Evolutionary conservation across 495 filamentous ascomycete genomes (phyloP).

Genomic region (Lophium mytilinum): DNA sequence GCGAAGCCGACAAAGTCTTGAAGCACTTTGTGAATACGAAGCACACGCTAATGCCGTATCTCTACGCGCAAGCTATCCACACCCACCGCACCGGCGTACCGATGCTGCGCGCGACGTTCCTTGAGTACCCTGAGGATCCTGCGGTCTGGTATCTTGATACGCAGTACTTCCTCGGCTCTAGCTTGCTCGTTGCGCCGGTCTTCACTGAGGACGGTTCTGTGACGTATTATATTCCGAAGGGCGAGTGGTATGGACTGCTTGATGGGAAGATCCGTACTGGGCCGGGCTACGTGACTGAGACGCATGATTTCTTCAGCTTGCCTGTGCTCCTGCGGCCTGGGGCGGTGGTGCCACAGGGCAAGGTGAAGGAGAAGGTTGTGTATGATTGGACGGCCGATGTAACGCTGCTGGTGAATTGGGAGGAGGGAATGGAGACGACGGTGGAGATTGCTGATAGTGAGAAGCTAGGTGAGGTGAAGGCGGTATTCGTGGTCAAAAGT

Average conservation of each 20-base stretch:
- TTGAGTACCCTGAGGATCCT: slow-evolving; percentile 59
- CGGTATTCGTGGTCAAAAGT: background rate
- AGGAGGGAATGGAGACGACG: background rate
- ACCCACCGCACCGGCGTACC: slow-evolving; percentile 43
- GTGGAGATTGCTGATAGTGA: background rate
- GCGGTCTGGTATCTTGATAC: slow-evolving; percentile 55
- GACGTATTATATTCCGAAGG: slow-evolving; percentile 55
- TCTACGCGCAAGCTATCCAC: slow-evolving; percentile 46
- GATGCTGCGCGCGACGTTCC: slow-evolving; percentile 52
- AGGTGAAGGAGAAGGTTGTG: slow-evolving; percentile 38
- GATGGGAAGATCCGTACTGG: slow-evolving; percentile 36
- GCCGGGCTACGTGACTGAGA: slow-evolving; percentile 43
- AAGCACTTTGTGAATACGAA: slow-evolving; percentile 53
- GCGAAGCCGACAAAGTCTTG: slow-evolving; percentile 49
- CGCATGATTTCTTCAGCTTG: slow-evolving; percentile 39
- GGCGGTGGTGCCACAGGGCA: slow-evolving; percentile 41
- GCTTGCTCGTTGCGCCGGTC: slow-evolving; percentile 51
- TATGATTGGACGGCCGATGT: slow-evolving; percentile 44
- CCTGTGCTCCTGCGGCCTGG: slow-evolving; percentile 45
- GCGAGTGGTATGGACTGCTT: slow-evolving; percentile 47
- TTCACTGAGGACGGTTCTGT: slow-evolving; percentile 52
- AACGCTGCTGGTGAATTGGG: background rate
- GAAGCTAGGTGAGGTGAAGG: background rate
- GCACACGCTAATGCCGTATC: slow-evolving; percentile 55
- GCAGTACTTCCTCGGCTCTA: slow-evolving; percentile 58